Base-by-base conservation (phyloP, 495 filamentous ascomycete species). In the Poronia punctata region DNA sequence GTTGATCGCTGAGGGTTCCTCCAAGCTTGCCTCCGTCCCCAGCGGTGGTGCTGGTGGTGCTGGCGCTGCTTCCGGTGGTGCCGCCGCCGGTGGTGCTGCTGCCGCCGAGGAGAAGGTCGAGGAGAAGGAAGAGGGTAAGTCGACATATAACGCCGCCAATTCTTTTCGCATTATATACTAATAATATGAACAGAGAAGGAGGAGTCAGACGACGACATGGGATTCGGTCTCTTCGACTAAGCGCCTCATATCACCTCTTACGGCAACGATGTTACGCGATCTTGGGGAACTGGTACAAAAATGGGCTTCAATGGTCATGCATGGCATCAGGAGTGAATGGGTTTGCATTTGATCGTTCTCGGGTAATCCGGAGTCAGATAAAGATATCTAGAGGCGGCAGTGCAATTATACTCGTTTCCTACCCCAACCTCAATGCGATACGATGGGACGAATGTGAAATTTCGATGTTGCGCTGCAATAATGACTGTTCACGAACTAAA, bases 121-220 rank as follows among this genome's bases (percentile, higher is more conserved):
- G 64, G 74, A 79, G 63, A 81, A 78, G 60, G 84, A 82, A 56
- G 82, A 89, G 74, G 79, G 76, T 79, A 71, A 23, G 71, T 46
- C 36, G 12, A 4, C 16, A 25, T 21, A 35, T 26, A 23, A 34
- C 18, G n/a, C n/a, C 8, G 9, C 11, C 4, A 22, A 24, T 9
- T 25, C 6, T 44, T 18, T 23, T n/a, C 14, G 27, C 35, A 21
- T n/a, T 6, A 11, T 45, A 50, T 43, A 48, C 73, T 64, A 58
- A 66, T 57, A 27, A 29, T 34, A 16, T 5, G 9, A 31, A 21
- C 49, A 76, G 72, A 70, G 61, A 75, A 72, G 68, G 72, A 82
- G 71, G 92, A 97, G 79, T 97, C 92, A 62, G 92, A 99, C 70
- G 92, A 99, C 65, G 92, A 99, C 65, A 99, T 99, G 92, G 92